Conservation (phyloP, 2,329 filamentous ascomycete species). For the Colletotrichum incanum region DNA sequence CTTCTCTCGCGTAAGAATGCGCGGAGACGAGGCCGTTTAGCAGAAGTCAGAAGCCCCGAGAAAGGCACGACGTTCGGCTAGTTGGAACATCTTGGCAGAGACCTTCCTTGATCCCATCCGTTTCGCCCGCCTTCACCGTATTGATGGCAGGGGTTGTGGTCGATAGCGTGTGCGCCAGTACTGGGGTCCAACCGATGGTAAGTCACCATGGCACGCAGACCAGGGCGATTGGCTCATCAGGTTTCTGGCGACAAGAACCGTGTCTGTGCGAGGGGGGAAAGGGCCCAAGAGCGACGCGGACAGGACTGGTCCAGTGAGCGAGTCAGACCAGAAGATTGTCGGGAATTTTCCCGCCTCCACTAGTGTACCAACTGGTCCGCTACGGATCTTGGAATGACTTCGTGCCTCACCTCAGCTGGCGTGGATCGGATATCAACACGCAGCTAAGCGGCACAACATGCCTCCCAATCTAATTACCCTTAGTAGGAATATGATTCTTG, state of each 20-base stretch:
- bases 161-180: slow-evolving; percentile 37
- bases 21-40: slow-evolving; percentile 26
- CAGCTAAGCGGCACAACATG: not conserved
- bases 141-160: slow-evolving; percentile 32
- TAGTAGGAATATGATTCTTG: not conserved
- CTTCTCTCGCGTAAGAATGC: slow-evolving; percentile 24
- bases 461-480: not conserved
- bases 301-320: slow-evolving; percentile 22
- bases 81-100: slow-evolving; percentile 26
- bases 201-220: slow-evolving; percentile 15
- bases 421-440: slow-evolving; percentile 16
- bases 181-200: slow-evolving; percentile 31
- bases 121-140: slow-evolving; percentile 39
- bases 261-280: slow-evolving; percentile 36
- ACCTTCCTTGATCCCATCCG: slow-evolving; percentile 36
- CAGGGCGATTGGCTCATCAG: slow-evolving; percentile 37
- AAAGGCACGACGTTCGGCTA: slow-evolving; percentile 32
- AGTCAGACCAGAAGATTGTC: slow-evolving; percentile 36
- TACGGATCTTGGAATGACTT: not conserved
- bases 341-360: slow-evolving; percentile 37
- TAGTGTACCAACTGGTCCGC: not conserved
- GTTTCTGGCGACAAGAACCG: slow-evolving; percentile 36
- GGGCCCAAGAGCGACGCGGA: slow-evolving; percentile 9
- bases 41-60: slow-evolving; percentile 28
- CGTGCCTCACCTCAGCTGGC: slow-evolving; percentile 26